These are phyloP conservation scores for Tylopilus intermedius DNA, from an alignment of 768 basidiomycete species.

Conservation along the genomic window DNA sequence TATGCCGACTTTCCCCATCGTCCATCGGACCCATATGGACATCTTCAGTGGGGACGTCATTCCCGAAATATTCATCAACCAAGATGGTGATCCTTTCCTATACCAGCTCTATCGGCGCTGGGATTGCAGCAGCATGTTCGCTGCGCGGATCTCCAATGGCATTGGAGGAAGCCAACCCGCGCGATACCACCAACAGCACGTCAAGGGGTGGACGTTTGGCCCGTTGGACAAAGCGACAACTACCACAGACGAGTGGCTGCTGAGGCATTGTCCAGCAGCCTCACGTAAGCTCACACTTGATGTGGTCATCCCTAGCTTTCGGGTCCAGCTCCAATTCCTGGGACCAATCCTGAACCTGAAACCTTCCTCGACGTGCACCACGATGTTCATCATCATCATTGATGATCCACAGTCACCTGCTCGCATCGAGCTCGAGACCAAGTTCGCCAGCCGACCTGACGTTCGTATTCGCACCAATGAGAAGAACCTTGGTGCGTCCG, in stretches of 20 bases:
- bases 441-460: slow-evolving; percentile 41
- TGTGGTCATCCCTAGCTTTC: slow-evolving; percentile 52
- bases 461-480: slow-evolving; percentile 51
- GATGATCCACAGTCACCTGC: slow-evolving; percentile 47
- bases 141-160: slow-evolving; percentile 37
- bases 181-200: slow-evolving; percentile 44
- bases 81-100: slow-evolving; percentile 55
- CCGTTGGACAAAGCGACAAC: slow-evolving; percentile 39
- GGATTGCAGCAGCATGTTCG: slow-evolving; percentile 45
- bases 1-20: slow-evolving; percentile 58
- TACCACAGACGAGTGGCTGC: slow-evolving; percentile 36
- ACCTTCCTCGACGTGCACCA: slow-evolving; percentile 38
- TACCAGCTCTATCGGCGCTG: slow-evolving; percentile 59
- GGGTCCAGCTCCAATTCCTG: slow-evolving; percentile 44
- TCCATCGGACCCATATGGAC: slow-evolving; percentile 52
- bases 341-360: slow-evolving; percentile 42
- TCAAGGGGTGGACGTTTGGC: slow-evolving; percentile 45
- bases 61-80: slow-evolving; percentile 50
- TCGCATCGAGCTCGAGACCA: slow-evolving; percentile 35
- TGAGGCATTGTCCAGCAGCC: slow-evolving; percentile 14
- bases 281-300: slow-evolving; percentile 46
- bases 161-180: slow-evolving; percentile 44
- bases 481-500: slow-evolving; percentile 47
- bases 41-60: slow-evolving; percentile 49
- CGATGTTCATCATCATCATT: slow-evolving; percentile 56